phyloP scores from a whole-genome alignment of 2,329 filamentous ascomycete species.

The Aspergillus fischeri region DNA sequence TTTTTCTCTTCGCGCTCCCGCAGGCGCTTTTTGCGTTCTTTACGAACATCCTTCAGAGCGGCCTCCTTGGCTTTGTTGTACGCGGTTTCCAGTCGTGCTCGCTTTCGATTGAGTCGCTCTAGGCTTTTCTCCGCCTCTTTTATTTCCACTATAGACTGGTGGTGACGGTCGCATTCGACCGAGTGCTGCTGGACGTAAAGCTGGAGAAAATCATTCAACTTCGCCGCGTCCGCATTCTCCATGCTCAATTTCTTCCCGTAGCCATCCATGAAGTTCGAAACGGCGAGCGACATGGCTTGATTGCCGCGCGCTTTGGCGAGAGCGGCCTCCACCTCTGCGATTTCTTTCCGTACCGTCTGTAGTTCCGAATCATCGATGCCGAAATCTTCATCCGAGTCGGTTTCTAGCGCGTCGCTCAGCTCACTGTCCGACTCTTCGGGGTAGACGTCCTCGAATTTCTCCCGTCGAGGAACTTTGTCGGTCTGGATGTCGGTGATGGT shows the following conservation, averaged over 20 bases:
- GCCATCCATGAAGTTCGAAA: constrained; percentile 29
- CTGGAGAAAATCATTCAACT: constrained; percentile 32
- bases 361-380: constrained; percentile 18
- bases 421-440: constrained; percentile 24
- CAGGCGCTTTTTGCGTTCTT: constrained; percentile 22
- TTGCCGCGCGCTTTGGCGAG: constrained; percentile 29
- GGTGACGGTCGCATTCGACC: constrained; percentile 21
- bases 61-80: constrained; percentile 19
- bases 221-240: constrained; percentile 25
- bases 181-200: constrained; percentile 30
- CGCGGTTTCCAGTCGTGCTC: constrained; percentile 12
- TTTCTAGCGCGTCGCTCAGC: not conserved
- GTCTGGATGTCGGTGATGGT: constrained; percentile 61
- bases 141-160: constrained; percentile 22
- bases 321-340: constrained; percentile 29
- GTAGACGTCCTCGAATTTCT: constrained; percentile 54
- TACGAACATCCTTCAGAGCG: constrained; percentile 16
- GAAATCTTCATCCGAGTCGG: constrained; percentile 5
- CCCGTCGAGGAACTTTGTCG: constrained; percentile 53
- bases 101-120: constrained; percentile 3
- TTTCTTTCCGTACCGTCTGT: constrained; percentile 21
- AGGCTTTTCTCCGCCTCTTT: constrained; percentile 24
- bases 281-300: constrained; percentile 17
- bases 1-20: constrained; percentile 14
- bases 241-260: constrained; percentile 31